Evolutionary conservation across 2,329 filamentous ascomycete species (phyloP).

Genomic region (Hypoxylon sp.): DNA sequence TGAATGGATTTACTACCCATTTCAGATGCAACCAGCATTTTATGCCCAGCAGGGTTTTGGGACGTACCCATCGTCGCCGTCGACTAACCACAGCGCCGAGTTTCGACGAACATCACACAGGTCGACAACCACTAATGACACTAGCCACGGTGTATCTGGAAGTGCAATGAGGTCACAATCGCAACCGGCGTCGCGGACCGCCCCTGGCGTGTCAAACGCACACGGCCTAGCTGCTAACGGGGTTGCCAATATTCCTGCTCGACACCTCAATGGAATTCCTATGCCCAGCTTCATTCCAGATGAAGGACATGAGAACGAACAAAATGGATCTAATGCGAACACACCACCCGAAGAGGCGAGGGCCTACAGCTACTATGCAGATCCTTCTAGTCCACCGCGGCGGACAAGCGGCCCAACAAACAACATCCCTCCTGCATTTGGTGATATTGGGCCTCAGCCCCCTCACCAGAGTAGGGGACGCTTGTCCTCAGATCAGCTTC

Average conservation of each 20-base stretch:
- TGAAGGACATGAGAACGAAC: slow-evolving; percentile 64
- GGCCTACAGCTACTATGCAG: slow-evolving; percentile 59
- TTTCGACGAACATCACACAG: slow-evolving; percentile 72
- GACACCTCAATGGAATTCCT: slow-evolving; percentile 64
- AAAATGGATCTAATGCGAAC: slow-evolving; percentile 59
- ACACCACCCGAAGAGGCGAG: slow-evolving; percentile 66
- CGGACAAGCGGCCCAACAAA: slow-evolving; percentile 54
- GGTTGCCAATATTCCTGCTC: slow-evolving; percentile 55
- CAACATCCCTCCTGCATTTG: slow-evolving; percentile 63
- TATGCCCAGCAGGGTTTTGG: slow-evolving; percentile 66
- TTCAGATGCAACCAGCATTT: slow-evolving; percentile 60
- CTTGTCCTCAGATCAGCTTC: slow-evolving; percentile 68
- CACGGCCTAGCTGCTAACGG: slow-evolving; percentile 56
- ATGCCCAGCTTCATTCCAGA: slow-evolving; percentile 72
- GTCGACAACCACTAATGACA: slow-evolving; percentile 65
- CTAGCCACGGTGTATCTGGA: slow-evolving; percentile 63
- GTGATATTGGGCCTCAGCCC: slow-evolving; percentile 60
- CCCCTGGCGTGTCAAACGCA: slow-evolving; percentile 53
- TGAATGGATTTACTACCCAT: slow-evolving; percentile 69
- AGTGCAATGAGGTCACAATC: slow-evolving; percentile 76
- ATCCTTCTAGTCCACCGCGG: slow-evolving; percentile 49
- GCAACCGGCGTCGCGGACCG: slow-evolving; percentile 71
- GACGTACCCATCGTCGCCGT: slow-evolving; percentile 71
- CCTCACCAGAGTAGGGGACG: slow-evolving; percentile 60
- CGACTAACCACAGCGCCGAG: slow-evolving; percentile 64